phyloP scores from a whole-genome alignment of 1,284 basidiomycete genomes.

The Lignosus rhinocerotis region DNA sequence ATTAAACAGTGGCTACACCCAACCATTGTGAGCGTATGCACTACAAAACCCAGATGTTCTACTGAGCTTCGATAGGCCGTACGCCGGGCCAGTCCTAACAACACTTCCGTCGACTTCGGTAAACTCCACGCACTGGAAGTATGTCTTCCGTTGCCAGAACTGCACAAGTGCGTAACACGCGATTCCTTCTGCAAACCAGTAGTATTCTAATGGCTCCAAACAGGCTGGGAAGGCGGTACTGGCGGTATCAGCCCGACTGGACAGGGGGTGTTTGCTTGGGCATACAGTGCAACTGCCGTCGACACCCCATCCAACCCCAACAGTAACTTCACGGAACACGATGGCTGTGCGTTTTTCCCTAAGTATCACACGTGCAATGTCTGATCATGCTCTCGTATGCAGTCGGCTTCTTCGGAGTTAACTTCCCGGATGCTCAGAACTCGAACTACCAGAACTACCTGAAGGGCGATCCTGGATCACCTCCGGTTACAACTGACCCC shows the following conservation, averaged over 20 bases:
- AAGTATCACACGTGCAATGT: not conserved
- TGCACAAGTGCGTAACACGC: conserved; percentile 31
- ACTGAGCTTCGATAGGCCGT: conserved; percentile 20
- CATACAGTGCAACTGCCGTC: conserved; percentile 39
- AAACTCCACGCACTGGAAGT: conserved; percentile 38
- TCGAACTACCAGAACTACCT: conserved; percentile 52
- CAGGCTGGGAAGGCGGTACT: conserved; percentile 32
- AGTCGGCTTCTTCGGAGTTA: conserved; percentile 63
- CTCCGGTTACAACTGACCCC: conserved; percentile 22
- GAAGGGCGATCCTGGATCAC: conserved; percentile 41
- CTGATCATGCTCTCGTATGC: not conserved
- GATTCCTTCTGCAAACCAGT: not conserved
- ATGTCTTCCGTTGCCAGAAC: conserved; percentile 38
- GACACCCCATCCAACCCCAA: conserved; percentile 39
- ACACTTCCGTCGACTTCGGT: conserved; percentile 32
- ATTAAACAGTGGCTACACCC: conserved; percentile 6
- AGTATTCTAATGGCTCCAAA: not conserved
- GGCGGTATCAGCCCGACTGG: conserved; percentile 39
- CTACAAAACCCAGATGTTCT: too few relatives aligned
- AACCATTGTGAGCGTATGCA: conserved; percentile 2
- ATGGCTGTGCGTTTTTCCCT: conserved; percentile 39
- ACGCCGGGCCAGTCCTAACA: conserved; percentile 32
- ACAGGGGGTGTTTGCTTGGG: conserved; percentile 55
- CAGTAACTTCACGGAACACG: conserved; percentile 45
- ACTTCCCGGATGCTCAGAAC: conserved; percentile 49